Evolutionary conservation across 2,329 filamentous ascomycete genomes (phyloP).

Genomic region (Cercospora sesami): DNA sequence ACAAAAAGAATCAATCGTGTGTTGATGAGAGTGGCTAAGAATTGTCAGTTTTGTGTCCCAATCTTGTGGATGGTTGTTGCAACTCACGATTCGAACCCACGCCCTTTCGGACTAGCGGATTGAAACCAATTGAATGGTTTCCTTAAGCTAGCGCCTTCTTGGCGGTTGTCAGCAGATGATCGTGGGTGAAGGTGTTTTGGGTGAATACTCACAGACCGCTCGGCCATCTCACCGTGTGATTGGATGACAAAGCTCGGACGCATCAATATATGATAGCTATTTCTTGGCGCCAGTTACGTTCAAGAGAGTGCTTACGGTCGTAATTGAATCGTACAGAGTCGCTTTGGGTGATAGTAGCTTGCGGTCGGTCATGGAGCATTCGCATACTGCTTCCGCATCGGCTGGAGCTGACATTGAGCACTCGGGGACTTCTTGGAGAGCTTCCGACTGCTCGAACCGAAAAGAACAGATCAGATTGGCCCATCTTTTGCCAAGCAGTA

Average conservation of each 20-base stretch:
- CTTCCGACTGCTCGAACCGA: background rate
- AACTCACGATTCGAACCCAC: conserved; percentile 34
- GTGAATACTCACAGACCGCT: conserved; percentile 29
- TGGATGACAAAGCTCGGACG: background rate
- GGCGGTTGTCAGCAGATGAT: too few relatives aligned
- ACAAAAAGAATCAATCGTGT: background rate
- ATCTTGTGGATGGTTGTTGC: background rate
- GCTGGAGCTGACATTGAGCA: background rate
- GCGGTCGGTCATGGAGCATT: background rate
- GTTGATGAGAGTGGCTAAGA: conserved; percentile 32
- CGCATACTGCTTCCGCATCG: background rate
- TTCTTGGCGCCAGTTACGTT: background rate
- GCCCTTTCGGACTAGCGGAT: conserved; percentile 36
- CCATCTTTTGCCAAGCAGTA: background rate
- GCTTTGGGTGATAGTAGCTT: background rate
- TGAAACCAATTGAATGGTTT: background rate
- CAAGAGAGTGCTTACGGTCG: too few relatives aligned
- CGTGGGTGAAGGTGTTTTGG: too few relatives aligned
- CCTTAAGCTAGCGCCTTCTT: background rate
- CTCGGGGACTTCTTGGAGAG: background rate
- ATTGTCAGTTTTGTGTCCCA: background rate
- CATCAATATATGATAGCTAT: too few relatives aligned
- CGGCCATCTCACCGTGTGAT: conserved; percentile 18
- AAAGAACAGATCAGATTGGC: background rate
- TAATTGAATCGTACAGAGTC: background rate